Conservation (phyloP, 345 rosid species). For the Pugionium dolabratum region DNA sequence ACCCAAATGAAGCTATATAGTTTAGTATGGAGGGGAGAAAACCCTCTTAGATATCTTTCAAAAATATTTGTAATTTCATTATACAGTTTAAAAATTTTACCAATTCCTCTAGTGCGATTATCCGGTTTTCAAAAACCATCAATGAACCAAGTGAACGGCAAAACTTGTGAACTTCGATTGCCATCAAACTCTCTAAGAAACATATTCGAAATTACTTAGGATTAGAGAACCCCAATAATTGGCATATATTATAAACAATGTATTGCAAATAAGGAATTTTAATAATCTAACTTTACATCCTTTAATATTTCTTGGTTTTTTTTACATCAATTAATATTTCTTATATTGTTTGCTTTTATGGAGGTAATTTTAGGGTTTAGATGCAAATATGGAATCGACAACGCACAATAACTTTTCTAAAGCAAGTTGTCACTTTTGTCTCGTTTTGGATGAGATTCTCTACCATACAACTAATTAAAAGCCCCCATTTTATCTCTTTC, state of each 20-base stretch:
- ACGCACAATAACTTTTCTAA: slow-evolving; percentile 40
- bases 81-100: no score
- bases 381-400: slow-evolving; percentile 43
- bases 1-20: no score
- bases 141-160: no score
- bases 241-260: neutral
- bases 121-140: no score
- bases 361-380: slow-evolving; percentile 36
- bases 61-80: no score
- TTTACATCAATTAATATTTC: no score
- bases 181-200: neutral
- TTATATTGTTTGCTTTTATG: slow-evolving; percentile 16
- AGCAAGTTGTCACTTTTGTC: slow-evolving; percentile 42
- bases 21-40: no score
- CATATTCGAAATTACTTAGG: neutral
- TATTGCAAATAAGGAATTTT: neutral
- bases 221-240: neutral
- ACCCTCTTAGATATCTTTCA: no score
- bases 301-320: slow-evolving; percentile 22
- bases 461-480: slow-evolving; percentile 39
- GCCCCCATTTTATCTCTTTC: slow-evolving; percentile 33
- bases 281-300: slow-evolving; percentile 11
- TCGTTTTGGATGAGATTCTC: slow-evolving; percentile 39
- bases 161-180: no score
- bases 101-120: no score